phyloP scores from a whole-genome alignment of 495 filamentous ascomycete species.

The Filosporella fistucella region DNA sequence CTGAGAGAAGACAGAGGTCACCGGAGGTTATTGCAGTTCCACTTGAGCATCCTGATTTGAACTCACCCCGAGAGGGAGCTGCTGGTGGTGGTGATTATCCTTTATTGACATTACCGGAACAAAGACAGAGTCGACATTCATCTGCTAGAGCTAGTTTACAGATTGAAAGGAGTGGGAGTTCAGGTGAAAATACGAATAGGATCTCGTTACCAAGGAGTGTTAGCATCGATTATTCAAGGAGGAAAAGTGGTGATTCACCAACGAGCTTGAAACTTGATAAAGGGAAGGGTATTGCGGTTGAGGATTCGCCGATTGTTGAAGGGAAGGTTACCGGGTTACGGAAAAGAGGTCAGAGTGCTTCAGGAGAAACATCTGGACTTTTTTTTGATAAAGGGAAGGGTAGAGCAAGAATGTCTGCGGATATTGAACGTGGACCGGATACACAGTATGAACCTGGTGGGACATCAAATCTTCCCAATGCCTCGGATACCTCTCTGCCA shows the following conservation, averaged over 20 bases:
- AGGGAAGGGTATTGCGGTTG: conserved; percentile 21
- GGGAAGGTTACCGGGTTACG: not conserved
- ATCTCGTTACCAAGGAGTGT: conserved; percentile 62
- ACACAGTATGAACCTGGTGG: conserved; percentile 25
- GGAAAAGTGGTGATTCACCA: conserved; percentile 32
- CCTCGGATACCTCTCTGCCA: conserved; percentile 33
- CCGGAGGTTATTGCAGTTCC: conserved; percentile 43
- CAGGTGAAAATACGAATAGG: conserved; percentile 45
- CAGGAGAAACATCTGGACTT: conserved; percentile 28
- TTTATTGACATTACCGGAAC: conserved; percentile 65
- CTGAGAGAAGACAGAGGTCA: conserved; percentile 27
- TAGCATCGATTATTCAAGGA: conserved; percentile 22
- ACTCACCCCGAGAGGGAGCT: conserved; percentile 27
- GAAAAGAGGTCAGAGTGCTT: conserved; percentile 5
- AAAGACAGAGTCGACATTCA: conserved; percentile 51
- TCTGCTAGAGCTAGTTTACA: conserved; percentile 53
- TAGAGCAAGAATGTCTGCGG: conserved; percentile 36
- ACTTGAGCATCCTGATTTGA: conserved; percentile 30
- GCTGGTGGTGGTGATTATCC: conserved; percentile 58
- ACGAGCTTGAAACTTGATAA: conserved; percentile 16
- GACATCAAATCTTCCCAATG: conserved; percentile 23
- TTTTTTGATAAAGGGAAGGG: conserved; percentile 40
- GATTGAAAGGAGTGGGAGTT: conserved; percentile 61
- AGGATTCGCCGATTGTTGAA: conserved; percentile 26
- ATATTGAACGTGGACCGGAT: conserved; percentile 43